Base-by-base conservation (phyloP, 2,329 filamentous ascomycete genomes). In the Microcyclospora tardicrescens region DNA sequence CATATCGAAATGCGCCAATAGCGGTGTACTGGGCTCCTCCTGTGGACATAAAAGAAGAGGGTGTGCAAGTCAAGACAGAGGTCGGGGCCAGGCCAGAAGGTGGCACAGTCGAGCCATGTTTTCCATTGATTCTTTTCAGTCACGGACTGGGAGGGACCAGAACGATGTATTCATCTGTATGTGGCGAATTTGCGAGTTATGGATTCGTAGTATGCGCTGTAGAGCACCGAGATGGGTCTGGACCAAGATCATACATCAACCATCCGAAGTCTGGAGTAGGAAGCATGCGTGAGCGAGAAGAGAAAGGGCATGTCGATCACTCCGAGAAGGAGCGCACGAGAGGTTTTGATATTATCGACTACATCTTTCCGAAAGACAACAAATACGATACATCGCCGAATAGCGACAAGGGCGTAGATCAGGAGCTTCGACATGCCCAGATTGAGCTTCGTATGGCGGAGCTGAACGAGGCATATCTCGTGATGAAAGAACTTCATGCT, bases 221-320 rank as follows among this genome's bases (percentile, higher is more conserved):
- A 16, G 77, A 82, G 56, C 77, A 81, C 53, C 60, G 77, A 19
- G 77, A 81, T 52, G 77, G 77, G 1, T 75, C 71, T 39, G 75
- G 73, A 2, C 73, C 77, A 3, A 61, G 76, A 35, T 74, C 72
- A 0, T 73, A 71, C 42, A 66, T 81, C 40, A 80, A 78, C 47
- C 65, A 77, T 61, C 61, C 35, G 50, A 47, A 53, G 33, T 15
- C 61, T 14, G 60, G 56, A 3, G 57, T 61, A 27, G 54, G 61
- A 16, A 56, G 61, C 60, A 37, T 55, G 53, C 43, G 54, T 49
- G 47, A 55, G 36, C 40, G 47, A 24, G 52, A 53, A 38, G 35
- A 41, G 16, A 41, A 43, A 9, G 51, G 53, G 2, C 30, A 42
- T 6, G 28, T 58, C 2, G 53, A 58, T 34, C 50, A 52, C 40